Evolutionary conservation across 768 basidiomycete genomes (phyloP).

Genomic region (Coprinopsis marcescibilis): DNA sequence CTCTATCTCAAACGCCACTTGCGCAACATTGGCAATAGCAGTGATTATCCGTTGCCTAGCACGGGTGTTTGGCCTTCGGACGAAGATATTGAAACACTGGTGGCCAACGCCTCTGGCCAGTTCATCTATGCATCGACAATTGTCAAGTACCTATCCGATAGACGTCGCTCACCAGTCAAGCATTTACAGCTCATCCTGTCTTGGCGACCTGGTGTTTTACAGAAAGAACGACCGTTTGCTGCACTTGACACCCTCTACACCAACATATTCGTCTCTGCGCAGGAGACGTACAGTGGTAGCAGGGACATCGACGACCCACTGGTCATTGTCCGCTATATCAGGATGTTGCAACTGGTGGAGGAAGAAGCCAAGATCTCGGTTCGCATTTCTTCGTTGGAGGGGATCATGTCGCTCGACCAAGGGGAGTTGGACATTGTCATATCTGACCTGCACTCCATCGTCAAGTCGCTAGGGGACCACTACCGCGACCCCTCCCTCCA

Average conservation of each 20-base stretch:
- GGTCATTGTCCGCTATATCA: neutral
- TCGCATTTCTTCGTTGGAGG: neutral
- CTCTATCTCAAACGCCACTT: neutral
- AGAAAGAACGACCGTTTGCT: neutral
- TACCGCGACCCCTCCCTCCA: neutral
- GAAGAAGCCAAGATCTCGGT: too few relatives aligned
- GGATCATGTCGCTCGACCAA: neutral
- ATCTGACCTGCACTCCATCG: neutral
- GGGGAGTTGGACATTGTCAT: neutral
- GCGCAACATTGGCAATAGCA: neutral
- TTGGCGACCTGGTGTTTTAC: neutral
- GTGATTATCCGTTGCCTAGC: neutral
- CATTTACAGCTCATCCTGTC: neutral
- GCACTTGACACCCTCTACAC: neutral
- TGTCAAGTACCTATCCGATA: slow-evolving; percentile 9
- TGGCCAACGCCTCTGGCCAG: slow-evolving; percentile 9
- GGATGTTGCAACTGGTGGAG: neutral
- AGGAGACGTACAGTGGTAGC: neutral
- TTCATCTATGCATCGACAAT: slow-evolving; percentile 13
- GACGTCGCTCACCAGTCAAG: neutral
- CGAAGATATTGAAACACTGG: slow-evolving; percentile 3
- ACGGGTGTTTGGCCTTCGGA: slow-evolving; percentile 10
- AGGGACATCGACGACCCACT: neutral
- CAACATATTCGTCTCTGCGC: neutral
- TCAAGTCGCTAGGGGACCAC: neutral